phyloP scores from a whole-genome alignment of 176 grass and related monocot genomes.

The Eleusine coracana region DNA sequence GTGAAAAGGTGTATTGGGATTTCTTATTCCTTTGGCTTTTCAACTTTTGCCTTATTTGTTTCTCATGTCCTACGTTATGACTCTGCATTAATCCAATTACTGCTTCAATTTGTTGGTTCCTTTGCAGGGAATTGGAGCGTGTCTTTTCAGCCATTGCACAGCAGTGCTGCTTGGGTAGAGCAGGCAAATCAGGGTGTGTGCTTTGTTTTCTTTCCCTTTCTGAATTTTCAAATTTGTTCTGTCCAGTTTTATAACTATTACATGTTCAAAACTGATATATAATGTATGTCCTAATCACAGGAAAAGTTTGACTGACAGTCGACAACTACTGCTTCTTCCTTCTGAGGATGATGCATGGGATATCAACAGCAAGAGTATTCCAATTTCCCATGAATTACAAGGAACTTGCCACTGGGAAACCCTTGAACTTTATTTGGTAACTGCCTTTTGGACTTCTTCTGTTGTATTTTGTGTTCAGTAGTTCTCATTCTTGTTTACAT shows the following conservation, averaged over 20 bases:
- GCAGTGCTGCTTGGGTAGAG: constrained; percentile 71
- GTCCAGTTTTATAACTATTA: not conserved
- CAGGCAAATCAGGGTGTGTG: constrained; percentile 48
- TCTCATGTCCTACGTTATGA: constrained; percentile 8
- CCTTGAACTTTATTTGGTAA: constrained; percentile 87
- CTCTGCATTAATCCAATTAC: constrained; percentile 29
- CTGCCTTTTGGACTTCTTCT: constrained; percentile 22
- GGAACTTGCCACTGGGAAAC: constrained; percentile 85
- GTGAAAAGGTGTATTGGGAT: constrained; percentile 62
- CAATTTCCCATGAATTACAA: constrained; percentile 52
- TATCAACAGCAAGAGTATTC: constrained; percentile 46
- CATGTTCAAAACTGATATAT: not conserved
- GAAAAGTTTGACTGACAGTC: constrained; percentile 47
- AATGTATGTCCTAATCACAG: constrained; percentile 50
- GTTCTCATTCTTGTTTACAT: not conserved
- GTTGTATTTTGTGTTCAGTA: not conserved
- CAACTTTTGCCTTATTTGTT: constrained; percentile 9
- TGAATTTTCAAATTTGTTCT: not conserved
- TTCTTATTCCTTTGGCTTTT: constrained; percentile 26
- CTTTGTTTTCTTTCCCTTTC: constrained; percentile 5
- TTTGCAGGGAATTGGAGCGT: constrained; percentile 79
- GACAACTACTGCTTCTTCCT: constrained; percentile 56
- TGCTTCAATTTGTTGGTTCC: not conserved
- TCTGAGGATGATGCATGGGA: constrained; percentile 61
- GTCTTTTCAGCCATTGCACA: constrained; percentile 79